phyloP scores from a whole-genome alignment of 2,329 filamentous ascomycete species.

The Sporothrix protearum region DNA sequence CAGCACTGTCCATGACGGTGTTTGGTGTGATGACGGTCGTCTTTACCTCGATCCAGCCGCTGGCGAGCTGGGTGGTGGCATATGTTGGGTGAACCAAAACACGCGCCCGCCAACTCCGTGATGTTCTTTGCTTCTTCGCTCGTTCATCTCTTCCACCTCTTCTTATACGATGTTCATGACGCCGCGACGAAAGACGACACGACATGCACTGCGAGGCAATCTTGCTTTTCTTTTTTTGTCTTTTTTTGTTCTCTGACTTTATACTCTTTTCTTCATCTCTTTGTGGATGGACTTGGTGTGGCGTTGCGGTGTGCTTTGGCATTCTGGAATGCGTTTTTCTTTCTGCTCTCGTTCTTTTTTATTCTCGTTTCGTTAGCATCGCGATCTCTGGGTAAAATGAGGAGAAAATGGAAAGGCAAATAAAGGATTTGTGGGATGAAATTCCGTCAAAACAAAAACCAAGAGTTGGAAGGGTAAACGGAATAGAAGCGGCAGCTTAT shows the following conservation, averaged over 20 bases:
- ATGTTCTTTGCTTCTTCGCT: background rate
- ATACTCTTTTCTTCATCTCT: background rate
- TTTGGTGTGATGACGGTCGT: constrained; percentile 56
- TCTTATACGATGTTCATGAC: background rate
- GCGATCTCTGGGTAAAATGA: background rate
- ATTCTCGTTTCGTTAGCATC: background rate
- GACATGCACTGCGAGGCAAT: constrained; percentile 4
- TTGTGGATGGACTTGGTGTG: background rate
- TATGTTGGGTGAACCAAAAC: constrained; percentile 31
- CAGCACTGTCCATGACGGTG: constrained; percentile 55
- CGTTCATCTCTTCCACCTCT: background rate
- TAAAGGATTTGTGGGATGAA: background rate
- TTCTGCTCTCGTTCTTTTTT: background rate
- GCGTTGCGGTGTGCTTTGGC: background rate
- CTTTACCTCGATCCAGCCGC: constrained; percentile 49
- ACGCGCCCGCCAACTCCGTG: background rate
- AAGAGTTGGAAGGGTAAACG: background rate
- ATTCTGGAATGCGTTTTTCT: background rate
- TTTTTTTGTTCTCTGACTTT: background rate
- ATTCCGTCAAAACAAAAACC: background rate
- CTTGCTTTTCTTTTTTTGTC: background rate
- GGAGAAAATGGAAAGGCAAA: background rate
- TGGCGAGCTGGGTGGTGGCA: constrained; percentile 39
- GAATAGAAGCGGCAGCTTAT: background rate
- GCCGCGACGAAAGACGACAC: background rate